Percentiles rank a stretch among this genome's conserved stretches.
Conservation (phyloP, 73 alveolate species). For the Tetrahymena borealis region DNA sequence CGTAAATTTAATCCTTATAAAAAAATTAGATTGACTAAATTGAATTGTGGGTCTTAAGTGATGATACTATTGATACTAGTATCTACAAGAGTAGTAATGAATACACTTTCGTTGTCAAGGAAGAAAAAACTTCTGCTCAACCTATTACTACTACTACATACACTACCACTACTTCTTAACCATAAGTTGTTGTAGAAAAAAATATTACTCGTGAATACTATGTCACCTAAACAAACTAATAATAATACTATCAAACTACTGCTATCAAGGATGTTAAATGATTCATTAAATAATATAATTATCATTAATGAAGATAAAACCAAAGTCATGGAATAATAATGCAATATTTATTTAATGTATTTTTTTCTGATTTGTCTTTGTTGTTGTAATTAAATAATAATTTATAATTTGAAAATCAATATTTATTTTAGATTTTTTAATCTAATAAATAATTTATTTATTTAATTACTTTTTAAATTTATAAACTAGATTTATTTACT, state of each 20-base stretch:
- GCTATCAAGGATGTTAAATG: neutral
- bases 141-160: neutral
- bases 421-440: too few relatives aligned
- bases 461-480: too few relatives aligned
- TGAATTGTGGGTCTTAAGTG: neutral
- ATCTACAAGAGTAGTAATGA: neutral
- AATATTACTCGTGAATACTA: neutral
- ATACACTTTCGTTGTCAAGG: neutral
- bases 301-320: too few relatives aligned
- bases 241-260: neutral
- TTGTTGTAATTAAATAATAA: too few relatives aligned
- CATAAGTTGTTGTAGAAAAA: neutral
- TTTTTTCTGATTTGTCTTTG: too few relatives aligned
- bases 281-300: neutral
- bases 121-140: neutral
- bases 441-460: too few relatives aligned
- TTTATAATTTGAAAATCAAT: too few relatives aligned
- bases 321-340: too few relatives aligned
- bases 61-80: neutral
- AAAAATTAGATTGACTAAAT: neutral
- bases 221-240: neutral
- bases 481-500: too few relatives aligned
- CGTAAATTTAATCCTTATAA: neutral
- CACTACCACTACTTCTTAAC: neutral
- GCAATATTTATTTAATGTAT: too few relatives aligned